Conservation (phyloP, 768 basidiomycete genomes). For the Nidularia pulvinata region DNA sequence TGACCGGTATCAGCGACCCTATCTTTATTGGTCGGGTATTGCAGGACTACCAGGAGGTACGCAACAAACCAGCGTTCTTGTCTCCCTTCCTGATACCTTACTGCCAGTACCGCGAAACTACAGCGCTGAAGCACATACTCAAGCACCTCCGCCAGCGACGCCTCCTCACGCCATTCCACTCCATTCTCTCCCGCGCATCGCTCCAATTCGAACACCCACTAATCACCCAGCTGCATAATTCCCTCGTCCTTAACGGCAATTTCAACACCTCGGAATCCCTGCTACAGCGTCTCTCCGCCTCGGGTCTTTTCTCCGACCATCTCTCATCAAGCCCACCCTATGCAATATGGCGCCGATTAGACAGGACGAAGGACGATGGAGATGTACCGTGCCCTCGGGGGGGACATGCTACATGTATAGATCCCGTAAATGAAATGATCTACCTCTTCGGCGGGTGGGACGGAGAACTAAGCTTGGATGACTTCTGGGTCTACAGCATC, state of each 20-base stretch:
- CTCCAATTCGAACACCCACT: constrained; percentile 71
- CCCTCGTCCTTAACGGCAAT: constrained; percentile 65
- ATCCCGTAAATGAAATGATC: constrained; percentile 56
- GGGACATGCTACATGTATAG: constrained; percentile 84
- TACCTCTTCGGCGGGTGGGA: constrained; percentile 86
- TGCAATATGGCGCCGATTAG: constrained; percentile 60
- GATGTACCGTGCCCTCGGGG: constrained; percentile 69
- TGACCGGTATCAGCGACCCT: constrained; percentile 60
- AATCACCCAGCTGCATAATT: constrained; percentile 61
- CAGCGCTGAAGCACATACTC: constrained; percentile 64
- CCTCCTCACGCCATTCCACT: constrained; percentile 62
- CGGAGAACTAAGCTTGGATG: constrained; percentile 69
- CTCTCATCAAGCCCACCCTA: constrained; percentile 57
- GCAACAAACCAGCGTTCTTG: constrained; percentile 9
- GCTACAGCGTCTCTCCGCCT: constrained; percentile 44
- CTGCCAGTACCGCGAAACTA: constrained; percentile 63
- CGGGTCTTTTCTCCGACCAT: constrained; percentile 63
- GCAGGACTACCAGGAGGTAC: constrained; percentile 61
- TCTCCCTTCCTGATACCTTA: neutral
- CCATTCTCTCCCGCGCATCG: constrained; percentile 53
- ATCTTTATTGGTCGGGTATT: constrained; percentile 55
- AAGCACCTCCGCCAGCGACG: constrained; percentile 81
- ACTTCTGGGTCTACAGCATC: constrained; percentile 78
- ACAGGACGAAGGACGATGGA: constrained; percentile 61
- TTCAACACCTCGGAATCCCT: constrained; percentile 59